Conservation (phyloP, 2,329 filamentous ascomycete species). For the Paecilomyces fulvus region DNA sequence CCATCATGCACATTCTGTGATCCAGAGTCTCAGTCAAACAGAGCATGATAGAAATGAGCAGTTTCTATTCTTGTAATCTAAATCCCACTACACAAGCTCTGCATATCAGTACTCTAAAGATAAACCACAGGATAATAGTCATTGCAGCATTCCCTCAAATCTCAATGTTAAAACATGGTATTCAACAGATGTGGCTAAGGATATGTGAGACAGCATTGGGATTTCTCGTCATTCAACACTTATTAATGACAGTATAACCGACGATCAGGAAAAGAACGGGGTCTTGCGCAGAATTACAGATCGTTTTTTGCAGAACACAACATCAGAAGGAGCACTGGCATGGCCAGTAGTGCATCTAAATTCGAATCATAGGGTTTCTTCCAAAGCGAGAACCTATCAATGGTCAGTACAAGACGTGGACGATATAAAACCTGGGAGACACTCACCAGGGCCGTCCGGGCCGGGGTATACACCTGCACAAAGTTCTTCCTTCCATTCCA, state of each 20-base stretch:
- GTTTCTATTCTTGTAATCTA: too few relatives aligned
- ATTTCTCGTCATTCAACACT: not conserved
- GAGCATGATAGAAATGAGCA: too few relatives aligned
- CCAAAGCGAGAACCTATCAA: not conserved
- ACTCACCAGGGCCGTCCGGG: conserved; percentile 70
- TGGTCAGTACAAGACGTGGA: not conserved
- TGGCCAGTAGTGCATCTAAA: not conserved
- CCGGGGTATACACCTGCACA: conserved; percentile 83
- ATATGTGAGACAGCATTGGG: not conserved
- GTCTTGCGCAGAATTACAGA: not conserved
- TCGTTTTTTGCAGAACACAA: not conserved
- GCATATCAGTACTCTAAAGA: too few relatives aligned
- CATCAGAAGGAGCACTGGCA: not conserved
- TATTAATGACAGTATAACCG: not conserved
- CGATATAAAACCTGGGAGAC: not conserved
- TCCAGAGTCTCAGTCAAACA: too few relatives aligned
- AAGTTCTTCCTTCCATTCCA: conserved; percentile 92
- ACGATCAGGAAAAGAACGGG: not conserved
- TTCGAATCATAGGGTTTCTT: not conserved
- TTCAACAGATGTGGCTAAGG: too few relatives aligned
- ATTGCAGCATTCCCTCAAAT: too few relatives aligned
- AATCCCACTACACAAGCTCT: too few relatives aligned
- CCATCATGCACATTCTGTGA: too few relatives aligned
- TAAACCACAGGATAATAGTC: too few relatives aligned
- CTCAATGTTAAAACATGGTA: too few relatives aligned